These are phyloP conservation scores for Flaveria bidentis DNA, from an alignment of 129 eudicot species.

Conservation along the genomic window DNA sequence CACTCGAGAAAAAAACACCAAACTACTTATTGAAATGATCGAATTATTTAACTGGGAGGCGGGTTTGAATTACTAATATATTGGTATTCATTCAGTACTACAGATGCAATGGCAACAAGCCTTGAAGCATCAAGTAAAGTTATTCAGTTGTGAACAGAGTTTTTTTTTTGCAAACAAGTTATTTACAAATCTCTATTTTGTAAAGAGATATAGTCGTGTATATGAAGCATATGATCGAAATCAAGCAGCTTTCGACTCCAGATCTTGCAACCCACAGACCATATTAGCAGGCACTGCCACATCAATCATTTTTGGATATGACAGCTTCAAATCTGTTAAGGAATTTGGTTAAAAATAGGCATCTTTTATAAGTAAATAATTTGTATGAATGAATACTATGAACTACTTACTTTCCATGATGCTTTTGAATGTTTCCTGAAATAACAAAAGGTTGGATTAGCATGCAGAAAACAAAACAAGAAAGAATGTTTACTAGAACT, in stretches of 20 bases:
- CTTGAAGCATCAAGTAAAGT: neutral
- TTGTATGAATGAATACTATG: constrained; percentile 5
- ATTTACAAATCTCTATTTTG: constrained; percentile 21
- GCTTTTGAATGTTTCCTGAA: constrained; percentile 85
- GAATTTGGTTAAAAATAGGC: constrained; percentile 7
- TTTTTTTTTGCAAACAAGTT: constrained; percentile 18
- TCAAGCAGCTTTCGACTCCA: constrained; percentile 47
- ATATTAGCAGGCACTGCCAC: constrained; percentile 89
- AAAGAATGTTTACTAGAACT: neutral
- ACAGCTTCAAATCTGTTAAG: constrained; percentile 72
- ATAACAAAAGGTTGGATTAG: constrained; percentile 17
- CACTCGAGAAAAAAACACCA: no score
- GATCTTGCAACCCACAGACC: constrained; percentile 95
- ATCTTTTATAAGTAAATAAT: neutral
- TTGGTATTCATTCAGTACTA: neutral
- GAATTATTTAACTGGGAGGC: no score
- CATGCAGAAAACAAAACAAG: neutral
- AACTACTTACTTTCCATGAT: constrained; percentile 85
- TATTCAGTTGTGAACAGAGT: constrained; percentile 16
- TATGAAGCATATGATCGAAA: constrained; percentile 20
- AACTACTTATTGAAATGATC: no score
- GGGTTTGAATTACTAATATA: no score
- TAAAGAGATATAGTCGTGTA: constrained; percentile 1
- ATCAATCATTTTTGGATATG: constrained; percentile 95
- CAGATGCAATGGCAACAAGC: neutral